These are phyloP conservation scores for Usnea hakonensis DNA, from an alignment of 495 filamentous ascomycete genomes.

Conservation along the genomic window DNA sequence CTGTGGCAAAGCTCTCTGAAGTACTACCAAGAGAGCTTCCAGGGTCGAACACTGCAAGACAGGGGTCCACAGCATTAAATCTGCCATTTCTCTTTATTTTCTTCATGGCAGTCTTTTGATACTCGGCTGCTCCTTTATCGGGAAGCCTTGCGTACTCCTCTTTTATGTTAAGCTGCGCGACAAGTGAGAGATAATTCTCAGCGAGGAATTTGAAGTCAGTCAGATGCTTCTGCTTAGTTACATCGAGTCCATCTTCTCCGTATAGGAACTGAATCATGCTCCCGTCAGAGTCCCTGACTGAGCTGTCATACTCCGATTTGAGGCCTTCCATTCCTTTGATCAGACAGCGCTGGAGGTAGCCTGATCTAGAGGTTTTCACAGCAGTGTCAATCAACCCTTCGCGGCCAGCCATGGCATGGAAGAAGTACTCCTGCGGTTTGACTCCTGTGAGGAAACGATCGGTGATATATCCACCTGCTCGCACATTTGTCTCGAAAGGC, in stretches of 20 bases:
- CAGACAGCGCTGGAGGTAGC: conserved; percentile 94
- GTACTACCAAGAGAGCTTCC: conserved; percentile 72
- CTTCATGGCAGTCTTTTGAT: conserved; percentile 74
- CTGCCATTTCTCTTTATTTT: conserved; percentile 61
- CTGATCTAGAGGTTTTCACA: conserved; percentile 94
- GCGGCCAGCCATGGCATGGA: conserved; percentile 98
- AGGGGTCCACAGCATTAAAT: conserved; percentile 66
- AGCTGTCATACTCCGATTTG: conserved; percentile 83
- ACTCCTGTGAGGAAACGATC: conserved; percentile 98
- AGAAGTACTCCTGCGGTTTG: conserved; percentile 95
- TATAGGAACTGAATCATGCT: conserved; percentile 92
- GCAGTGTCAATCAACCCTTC: conserved; percentile 99
- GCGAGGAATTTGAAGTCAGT: conserved; percentile 84
- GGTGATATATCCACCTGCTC: conserved; percentile 90
- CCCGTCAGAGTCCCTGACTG: conserved; percentile 89
- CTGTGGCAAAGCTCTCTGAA: conserved; percentile 74
- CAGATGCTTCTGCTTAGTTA: conserved; percentile 88
- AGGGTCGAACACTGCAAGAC: conserved; percentile 64
- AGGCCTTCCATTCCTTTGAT: conserved; percentile 99
- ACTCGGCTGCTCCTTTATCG: conserved; percentile 43
- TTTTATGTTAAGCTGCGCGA: conserved; percentile 44
- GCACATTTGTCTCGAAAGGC: conserved; percentile 78
- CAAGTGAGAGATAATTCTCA: conserved; percentile 59
- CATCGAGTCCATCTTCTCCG: conserved; percentile 91
- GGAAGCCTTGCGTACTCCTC: conserved; percentile 42